Base-by-base conservation (phyloP, 306 rosid genomes). In the Cyamopsis tetragonoloba region DNA sequence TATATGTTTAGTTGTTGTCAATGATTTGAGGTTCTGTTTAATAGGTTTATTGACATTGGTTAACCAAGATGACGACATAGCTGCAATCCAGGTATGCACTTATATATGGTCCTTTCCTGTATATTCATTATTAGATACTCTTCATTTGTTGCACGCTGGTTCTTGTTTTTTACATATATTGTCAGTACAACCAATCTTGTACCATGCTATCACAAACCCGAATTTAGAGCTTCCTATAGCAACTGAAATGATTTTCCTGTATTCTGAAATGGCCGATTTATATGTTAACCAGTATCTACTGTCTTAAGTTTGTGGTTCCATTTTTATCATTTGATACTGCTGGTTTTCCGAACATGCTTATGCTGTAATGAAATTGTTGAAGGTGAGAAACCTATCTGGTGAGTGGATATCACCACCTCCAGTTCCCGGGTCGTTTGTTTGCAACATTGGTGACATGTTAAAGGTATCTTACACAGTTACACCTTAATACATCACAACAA, bases 351-450 rank as follows among this genome's bases (percentile, higher is more conserved):
- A 14, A 55, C 26, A 42, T 50, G 35, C 49, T 51, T 18, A 19
- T 59, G 31, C 39, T 50, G 72, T 53, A n/a, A n/a, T n/a, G 55
- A 58, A 68, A 44, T 67, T 76, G 56, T 77, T 83, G 61, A 73
- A 90, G 99, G 99, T 93, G 80, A 86, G 85, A 79, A 93, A 93
- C 79, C 57, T 11, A 7, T 83, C 89, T 5, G 96, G 97, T 0
- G 90, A 93, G 31, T 93, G 99, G 99, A 90, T 93, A 84, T 83
- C 96, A 15, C 90, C 97, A 48, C 96, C 97, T 51, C 92, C 96
- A 1, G 62, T 93, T 83, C 85, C 97, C 3, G 92, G 92, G 37
- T 23, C 95, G 49, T 83, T 93, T 50, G 92, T 93, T 37, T 93
- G 96, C 76, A 93, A 93, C 77, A 90, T 93, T 2, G 95, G 99